Conservation (phyloP, 208 protist genomes). For the Leishmania tarentolae region DNA sequence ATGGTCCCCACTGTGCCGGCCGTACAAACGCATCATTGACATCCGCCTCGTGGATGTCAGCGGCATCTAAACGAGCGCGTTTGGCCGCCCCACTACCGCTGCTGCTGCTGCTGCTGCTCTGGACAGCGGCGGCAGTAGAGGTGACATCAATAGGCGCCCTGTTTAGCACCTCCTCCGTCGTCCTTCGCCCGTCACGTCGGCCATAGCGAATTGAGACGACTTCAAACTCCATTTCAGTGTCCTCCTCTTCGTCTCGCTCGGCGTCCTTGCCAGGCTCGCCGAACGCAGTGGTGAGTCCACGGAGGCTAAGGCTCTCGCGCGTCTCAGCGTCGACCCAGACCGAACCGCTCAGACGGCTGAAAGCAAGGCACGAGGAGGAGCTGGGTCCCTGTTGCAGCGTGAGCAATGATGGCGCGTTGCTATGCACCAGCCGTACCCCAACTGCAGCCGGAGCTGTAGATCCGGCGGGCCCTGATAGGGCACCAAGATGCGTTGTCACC, state of each 20-base stretch:
- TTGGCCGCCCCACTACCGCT: not conserved
- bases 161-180: not conserved
- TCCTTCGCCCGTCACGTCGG: not conserved
- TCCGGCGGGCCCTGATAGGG: not conserved
- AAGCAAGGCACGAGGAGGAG: conserved; percentile 42
- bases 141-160: not conserved
- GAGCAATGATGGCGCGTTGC: conserved; percentile 18
- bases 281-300: conserved; percentile 10
- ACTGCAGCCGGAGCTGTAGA: not conserved
- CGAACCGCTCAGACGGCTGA: conserved; percentile 67
- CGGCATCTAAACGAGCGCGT: conserved; percentile 3
- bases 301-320: conserved; percentile 36
- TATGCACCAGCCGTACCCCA: conserved; percentile 39
- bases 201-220: conserved; percentile 23
- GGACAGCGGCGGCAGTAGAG: not conserved
- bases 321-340: conserved; percentile 49
- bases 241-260: conserved; percentile 25
- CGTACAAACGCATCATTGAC: not conserved
- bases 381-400: conserved; percentile 27
- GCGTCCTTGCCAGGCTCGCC: conserved; percentile 3
- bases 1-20: not conserved
- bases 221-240: conserved; percentile 47
- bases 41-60: not conserved
- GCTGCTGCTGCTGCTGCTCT: not conserved
- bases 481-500: not conserved